Evolutionary conservation across 176 grass and related monocot genomes (phyloP).

Genomic region (Oryza glumipatula): DNA sequence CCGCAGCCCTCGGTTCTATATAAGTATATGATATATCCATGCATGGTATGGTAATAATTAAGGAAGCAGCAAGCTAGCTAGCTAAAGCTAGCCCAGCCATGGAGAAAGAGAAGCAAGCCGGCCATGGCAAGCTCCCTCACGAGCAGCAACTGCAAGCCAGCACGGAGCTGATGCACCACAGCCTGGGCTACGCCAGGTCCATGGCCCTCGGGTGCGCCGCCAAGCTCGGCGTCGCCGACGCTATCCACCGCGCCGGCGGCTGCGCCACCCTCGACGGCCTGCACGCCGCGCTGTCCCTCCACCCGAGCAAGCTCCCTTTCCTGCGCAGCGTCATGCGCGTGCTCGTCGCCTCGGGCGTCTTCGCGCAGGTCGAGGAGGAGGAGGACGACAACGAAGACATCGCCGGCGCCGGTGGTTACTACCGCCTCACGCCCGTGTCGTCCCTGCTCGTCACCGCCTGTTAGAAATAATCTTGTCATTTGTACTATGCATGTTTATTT

Average conservation of each 20-base stretch:
- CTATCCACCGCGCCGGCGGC: conserved; percentile 42
- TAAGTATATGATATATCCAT: no score
- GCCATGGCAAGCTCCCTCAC: not conserved
- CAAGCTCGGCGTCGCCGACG: conserved; percentile 45
- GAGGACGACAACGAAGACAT: no score
- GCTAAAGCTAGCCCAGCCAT: not conserved
- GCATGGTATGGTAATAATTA: no score
- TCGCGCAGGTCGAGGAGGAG: not conserved
- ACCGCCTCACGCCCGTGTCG: conserved; percentile 44
- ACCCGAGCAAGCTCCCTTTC: conserved; percentile 17
- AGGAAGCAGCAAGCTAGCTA: no score
- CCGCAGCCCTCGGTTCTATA: no score
- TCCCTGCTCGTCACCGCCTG: conserved; percentile 9
- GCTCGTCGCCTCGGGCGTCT: conserved; percentile 12
- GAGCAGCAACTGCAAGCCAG: conserved; percentile 22
- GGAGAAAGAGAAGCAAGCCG: not conserved
- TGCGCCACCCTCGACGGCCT: conserved; percentile 8
- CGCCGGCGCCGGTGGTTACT: no score
- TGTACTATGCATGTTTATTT: no score
- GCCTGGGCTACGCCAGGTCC: conserved; percentile 39
- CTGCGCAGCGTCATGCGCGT: not conserved
- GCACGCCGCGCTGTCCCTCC: conserved; percentile 27
- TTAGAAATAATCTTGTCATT: no score
- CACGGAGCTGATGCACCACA: conserved; percentile 24
- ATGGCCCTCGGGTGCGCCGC: conserved; percentile 46